These are phyloP conservation scores for Purpureocillium lavendulum DNA, from an alignment of 2,329 filamentous ascomycete species.

Conservation along the genomic window DNA sequence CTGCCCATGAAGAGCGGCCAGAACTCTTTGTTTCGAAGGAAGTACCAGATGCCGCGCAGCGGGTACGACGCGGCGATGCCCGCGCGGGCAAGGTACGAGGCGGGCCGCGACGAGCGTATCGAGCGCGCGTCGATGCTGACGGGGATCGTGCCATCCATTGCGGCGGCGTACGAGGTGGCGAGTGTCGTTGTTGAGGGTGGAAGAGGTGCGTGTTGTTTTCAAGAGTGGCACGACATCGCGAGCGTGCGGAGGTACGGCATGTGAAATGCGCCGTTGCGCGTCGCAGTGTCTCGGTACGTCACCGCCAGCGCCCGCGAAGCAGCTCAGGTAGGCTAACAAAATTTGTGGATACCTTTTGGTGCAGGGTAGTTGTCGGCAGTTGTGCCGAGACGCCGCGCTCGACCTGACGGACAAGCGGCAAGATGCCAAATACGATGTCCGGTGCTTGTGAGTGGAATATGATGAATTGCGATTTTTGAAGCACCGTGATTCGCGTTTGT, in stretches of 20 bases:
- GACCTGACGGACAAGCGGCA: no score
- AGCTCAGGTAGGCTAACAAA: not conserved
- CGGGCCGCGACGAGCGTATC: slow-evolving; percentile 19
- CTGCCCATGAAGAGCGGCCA: slow-evolving; percentile 74
- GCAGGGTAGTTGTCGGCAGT: no score
- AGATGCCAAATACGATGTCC: no score
- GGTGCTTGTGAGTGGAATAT: no score
- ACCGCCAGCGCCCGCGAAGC: not conserved
- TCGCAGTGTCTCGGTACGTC: not conserved
- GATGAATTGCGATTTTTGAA: no score
- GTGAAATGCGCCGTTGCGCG: not conserved
- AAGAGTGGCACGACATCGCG: slow-evolving; percentile 2
- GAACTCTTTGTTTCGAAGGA: slow-evolving; percentile 65
- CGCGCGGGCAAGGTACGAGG: slow-evolving; percentile 34
- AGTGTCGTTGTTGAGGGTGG: not conserved
- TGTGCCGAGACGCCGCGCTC: no score
- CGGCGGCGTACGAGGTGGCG: not conserved
- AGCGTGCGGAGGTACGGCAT: not conserved
- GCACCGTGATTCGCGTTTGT: no score
- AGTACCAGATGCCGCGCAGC: slow-evolving; percentile 73
- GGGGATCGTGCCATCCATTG: slow-evolving; percentile 7
- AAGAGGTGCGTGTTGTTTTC: no score
- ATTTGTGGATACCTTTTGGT: no score
- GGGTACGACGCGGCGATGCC: slow-evolving; percentile 45
- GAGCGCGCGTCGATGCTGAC: slow-evolving; percentile 4